phyloP scores from a whole-genome alignment of 257 asterid species.

The Forsythia viridissima region DNA sequence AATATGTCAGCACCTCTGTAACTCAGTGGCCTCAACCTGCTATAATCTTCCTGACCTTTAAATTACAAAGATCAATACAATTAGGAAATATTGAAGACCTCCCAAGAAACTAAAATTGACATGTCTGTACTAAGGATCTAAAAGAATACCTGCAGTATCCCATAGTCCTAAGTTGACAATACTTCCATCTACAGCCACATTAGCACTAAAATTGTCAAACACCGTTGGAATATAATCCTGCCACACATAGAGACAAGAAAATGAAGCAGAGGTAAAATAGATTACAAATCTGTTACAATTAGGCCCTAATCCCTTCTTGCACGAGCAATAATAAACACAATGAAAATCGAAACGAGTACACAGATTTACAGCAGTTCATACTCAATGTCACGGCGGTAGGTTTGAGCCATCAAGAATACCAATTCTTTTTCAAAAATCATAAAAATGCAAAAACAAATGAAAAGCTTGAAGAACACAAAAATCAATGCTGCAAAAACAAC shows the following conservation, averaged over 20 bases:
- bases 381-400: too few species aligned
- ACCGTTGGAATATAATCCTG: conserved; percentile 95
- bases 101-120: background rate
- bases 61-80: conserved; percentile 19
- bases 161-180: conserved; percentile 90
- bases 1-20: conserved; percentile 93
- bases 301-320: background rate
- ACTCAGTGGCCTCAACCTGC: conserved; percentile 96
- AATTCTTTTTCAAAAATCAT: background rate
- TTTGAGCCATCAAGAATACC: background rate
- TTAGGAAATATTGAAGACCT: background rate
- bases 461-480: background rate
- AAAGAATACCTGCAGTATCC: conserved; percentile 83
- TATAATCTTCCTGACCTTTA: conserved; percentile 90
- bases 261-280: background rate
- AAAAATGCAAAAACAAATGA: background rate
- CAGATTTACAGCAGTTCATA: too few species aligned
- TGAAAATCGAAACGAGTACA: background rate
- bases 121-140: too few species aligned
- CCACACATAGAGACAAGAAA: conserved; percentile 1
- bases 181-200: conserved; percentile 92
- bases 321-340: background rate
- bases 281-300: background rate
- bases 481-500: background rate
- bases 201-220: conserved; percentile 89